Evolutionary conservation across 2,329 filamentous ascomycete species (phyloP), one percentile per base, ranked within the genome.

Genomic region (Akanthomyces muscarius): DNA sequence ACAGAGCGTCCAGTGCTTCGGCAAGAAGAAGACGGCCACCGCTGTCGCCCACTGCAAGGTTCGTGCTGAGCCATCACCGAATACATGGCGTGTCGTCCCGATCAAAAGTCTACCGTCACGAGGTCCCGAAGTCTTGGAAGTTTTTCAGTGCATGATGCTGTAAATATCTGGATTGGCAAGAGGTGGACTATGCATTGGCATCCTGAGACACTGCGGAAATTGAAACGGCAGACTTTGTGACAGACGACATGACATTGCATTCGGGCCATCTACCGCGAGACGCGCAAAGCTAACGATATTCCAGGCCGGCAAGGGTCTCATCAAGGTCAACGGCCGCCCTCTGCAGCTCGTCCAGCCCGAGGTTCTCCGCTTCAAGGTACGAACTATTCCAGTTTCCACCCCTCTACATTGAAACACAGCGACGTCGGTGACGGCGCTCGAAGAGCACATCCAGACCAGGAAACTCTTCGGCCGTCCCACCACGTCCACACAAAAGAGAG

Each of bases 271-370:
- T 16, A 21, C 14, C 13, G 3, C 28, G 25, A 60, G 13, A 21
- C 18, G n/a, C 33, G 18, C 66, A 67, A 66, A 68, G 67, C 74
- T 77, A 69, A 76, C 72, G 13, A 18, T 57, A 23, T 45, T 65
- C 59, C 67, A 79, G 78, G 72, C 78, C 71, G 78, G 78, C 68
- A 73, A 73, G 71, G 95, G 95, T 81, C 89, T 98, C 75, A 87
- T 99, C 83, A 97, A 96, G 87, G 95, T 97, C 83, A 99, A 98
- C 86, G 95, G 95, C 83, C 91, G 92, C 80, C 95, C 95, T 76
- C 89, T 99, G 75, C 85, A 85, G 76, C 91, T 98, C 75, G 90
- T 97, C 75, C 91, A 97, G 85, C 93, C 95, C 75, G 91, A 97
- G 84, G 89, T 97, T 81, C 87, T 99, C 76, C 90, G 95, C 81